These are phyloP conservation scores for Colletotrichum magnum DNA, from an alignment of 2,329 filamentous ascomycete species.

Conservation along the genomic window DNA sequence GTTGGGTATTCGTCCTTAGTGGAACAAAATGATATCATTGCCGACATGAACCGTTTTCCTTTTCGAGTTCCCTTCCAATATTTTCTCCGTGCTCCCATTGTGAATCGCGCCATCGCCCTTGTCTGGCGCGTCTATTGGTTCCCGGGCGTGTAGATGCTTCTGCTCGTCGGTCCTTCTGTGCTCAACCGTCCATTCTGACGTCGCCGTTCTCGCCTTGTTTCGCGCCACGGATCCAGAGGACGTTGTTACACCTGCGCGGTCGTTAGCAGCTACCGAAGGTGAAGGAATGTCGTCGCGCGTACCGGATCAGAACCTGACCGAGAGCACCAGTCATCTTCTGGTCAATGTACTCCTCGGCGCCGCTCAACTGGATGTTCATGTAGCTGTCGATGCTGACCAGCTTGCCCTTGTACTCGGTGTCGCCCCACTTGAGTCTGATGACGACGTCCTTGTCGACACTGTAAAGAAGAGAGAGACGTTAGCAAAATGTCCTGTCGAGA, in stretches of 20 bases:
- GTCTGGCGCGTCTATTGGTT: background rate
- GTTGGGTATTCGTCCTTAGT: constrained; percentile 19
- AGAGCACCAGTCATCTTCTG: constrained; percentile 87
- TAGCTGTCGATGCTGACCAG: constrained; percentile 96
- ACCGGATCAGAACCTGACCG: constrained; percentile 94
- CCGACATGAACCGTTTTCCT: constrained; percentile 11
- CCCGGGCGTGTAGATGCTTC: constrained; percentile 23
- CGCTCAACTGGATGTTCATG: constrained; percentile 97
- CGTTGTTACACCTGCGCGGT: constrained; percentile 85
- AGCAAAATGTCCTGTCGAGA: constrained; percentile 16
- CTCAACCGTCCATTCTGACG: constrained; percentile 70
- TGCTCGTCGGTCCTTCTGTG: constrained; percentile 11
- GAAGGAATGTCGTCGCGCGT: constrained; percentile 23
- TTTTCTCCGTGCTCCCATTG: constrained; percentile 26
- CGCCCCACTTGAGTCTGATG: constrained; percentile 96
- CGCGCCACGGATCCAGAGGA: constrained; percentile 86
- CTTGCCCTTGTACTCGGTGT: constrained; percentile 96
- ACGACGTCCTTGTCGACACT: constrained; percentile 92
- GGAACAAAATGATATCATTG: constrained; percentile 24
- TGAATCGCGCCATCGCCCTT: constrained; percentile 17
- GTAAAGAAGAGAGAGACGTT: constrained; percentile 9
- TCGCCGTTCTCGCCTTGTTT: constrained; percentile 66
- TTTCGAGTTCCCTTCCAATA: constrained; percentile 5
- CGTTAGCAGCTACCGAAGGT: background rate
- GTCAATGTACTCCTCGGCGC: constrained; percentile 92